Evolutionary conservation across 441 rosid genomes (phyloP).

Genomic region (Gossypium schwendimanii): DNA sequence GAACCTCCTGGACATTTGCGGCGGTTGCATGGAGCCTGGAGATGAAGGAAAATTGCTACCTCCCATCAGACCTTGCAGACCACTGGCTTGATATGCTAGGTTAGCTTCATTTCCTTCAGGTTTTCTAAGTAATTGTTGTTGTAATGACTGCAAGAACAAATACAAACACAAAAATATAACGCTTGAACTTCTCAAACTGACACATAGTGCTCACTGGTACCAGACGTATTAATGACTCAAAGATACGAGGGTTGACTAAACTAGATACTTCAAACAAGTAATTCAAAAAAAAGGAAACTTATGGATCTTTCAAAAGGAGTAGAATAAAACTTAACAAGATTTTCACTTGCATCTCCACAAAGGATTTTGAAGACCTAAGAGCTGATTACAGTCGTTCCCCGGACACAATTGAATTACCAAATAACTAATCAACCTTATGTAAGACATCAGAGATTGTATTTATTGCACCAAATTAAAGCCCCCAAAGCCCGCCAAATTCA

Average conservation of each 20-base stretch:
- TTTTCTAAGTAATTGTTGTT: conserved; percentile 61
- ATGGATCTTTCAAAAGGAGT: background rate
- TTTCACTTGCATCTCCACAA: too few species aligned
- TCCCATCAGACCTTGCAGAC: conserved; percentile 68
- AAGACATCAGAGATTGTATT: conserved; percentile 17
- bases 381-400: too few species aligned
- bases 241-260: background rate
- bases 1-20: conserved; percentile 74
- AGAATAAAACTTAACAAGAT: background rate
- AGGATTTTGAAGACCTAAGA: too few species aligned
- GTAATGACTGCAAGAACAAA: conserved; percentile 42
- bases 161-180: background rate
- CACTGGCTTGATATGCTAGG: conserved; percentile 75
- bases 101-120: conserved; percentile 71
- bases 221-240: background rate
- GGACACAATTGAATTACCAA: background rate
- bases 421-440: background rate
- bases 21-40: conserved; percentile 66
- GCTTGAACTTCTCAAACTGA: background rate
- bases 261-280: background rate
- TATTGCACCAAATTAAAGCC: conserved; percentile 20
- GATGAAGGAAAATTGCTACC: conserved; percentile 60
- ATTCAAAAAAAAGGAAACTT: background rate
- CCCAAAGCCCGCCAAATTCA: conserved; percentile 10
- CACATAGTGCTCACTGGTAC: background rate